Evolutionary conservation across 805 yeast genomes (phyloP).

Genomic region (Nakazawaea ishiwadae): DNA sequence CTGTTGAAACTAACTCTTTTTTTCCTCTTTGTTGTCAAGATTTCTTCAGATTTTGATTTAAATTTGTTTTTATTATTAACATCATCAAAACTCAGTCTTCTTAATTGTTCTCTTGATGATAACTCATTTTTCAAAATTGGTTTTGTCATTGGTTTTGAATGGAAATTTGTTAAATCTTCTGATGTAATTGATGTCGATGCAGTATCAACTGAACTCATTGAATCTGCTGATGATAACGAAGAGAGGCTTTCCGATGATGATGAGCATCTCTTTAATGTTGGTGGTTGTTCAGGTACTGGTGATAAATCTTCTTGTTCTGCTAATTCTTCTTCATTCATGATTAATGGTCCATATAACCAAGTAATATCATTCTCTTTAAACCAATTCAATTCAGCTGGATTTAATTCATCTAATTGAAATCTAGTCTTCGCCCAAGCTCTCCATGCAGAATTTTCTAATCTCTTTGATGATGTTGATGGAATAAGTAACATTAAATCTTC

Average conservation of each 20-base stretch:
- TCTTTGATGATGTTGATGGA: slow-evolving; percentile 29
- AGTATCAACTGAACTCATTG: slow-evolving; percentile 7
- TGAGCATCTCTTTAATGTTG: neutral
- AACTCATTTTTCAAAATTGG: slow-evolving; percentile 6
- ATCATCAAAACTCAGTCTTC: neutral
- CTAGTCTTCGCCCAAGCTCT: slow-evolving; percentile 90
- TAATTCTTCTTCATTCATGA: slow-evolving; percentile 18
- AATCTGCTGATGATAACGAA: slow-evolving; percentile 5
- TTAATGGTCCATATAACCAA: slow-evolving; percentile 48
- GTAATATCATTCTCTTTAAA: slow-evolving; percentile 49
- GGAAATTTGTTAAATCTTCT: slow-evolving; percentile 9
- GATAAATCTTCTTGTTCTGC: neutral
- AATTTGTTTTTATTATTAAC: neutral
- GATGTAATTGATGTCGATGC: slow-evolving; percentile 8
- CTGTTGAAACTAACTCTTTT: slow-evolving; percentile 37
- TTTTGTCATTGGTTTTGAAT: slow-evolving; percentile 9
- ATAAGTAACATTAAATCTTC: slow-evolving; percentile 29
- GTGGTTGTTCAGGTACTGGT: neutral
- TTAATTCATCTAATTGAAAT: slow-evolving; percentile 42
- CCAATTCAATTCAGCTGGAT: slow-evolving; percentile 49
- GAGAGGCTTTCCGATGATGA: slow-evolving; percentile 10
- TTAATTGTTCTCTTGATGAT: neutral
- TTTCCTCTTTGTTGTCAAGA: slow-evolving; percentile 8
- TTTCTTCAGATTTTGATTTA: slow-evolving; percentile 9
- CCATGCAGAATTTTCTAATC: slow-evolving; percentile 87